Base-by-base conservation (phyloP, 2,329 filamentous ascomycete species). In the Pseudogymnoascus sp. region DNA sequence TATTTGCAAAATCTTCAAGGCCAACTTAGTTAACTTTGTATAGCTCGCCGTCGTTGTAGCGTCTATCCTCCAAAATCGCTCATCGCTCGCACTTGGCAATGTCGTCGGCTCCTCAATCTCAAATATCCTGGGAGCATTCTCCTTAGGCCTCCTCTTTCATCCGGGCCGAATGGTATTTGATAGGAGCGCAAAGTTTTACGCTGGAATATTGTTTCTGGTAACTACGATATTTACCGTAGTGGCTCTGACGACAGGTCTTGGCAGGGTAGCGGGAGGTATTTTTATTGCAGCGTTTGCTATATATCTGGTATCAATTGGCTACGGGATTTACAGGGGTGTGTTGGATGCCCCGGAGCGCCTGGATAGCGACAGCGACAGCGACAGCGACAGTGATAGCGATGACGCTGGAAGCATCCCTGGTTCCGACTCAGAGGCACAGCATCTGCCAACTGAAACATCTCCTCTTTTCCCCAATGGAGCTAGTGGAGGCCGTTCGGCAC, bases 41-140 rank as follows among this genome's bases (percentile, higher is more conserved):
- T 61, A 80, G 76, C 75, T 82, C 33, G 76, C 74, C 1, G 79
- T 83, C 0, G 76, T 83, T 2, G 65, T 81, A 9, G 76, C 78
- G 18, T 76, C 79, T 7, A 72, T 82, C 33, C 71, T 75, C 2
- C 79, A 77, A 60, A 70, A 74, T 29, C 78, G 76, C 25, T 73
- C 75, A 0, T 76, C 79, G 1, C 71, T 83, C 6, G 80, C 80
- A 8, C 67, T 82, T 0, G 81, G 80, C n/a, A 84, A 83, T 64
- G 74, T 83, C 58, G 68, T 82, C 64, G 80, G 80, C n/a, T 80
- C 79, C 15, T 73, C 75, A 36, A 80, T 83, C 52, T 82, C 80
- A 59, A 83, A 83, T 61, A 80, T 82, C 59, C 74, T 82, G 1
- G 81, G 80, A 13, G 81, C 81, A 10, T 83, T 83, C 66, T 80